A percentile compares a stretch with the other conserved stretches of the same genome.
phyloP scores from a whole-genome alignment of 768 basidiomycete species.

The Termitomyces sp. region DNA sequence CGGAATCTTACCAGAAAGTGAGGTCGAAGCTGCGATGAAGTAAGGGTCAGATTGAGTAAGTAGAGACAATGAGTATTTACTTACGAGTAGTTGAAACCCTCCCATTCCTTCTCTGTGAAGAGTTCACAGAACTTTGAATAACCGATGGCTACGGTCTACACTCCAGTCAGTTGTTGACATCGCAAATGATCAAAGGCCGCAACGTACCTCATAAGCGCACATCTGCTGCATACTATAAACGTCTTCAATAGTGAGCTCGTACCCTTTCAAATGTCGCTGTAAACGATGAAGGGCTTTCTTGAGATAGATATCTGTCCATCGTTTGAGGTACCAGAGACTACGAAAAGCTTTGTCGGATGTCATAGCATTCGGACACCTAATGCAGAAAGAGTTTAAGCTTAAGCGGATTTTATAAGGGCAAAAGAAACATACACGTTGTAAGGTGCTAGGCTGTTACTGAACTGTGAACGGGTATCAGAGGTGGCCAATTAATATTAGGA shows the following conservation, averaged over 20 bases:
- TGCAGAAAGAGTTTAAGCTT: neutral
- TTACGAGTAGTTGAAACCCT: constrained; percentile 79
- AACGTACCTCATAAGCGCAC: constrained; percentile 68
- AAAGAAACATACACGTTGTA: constrained; percentile 59
- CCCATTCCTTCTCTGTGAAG: constrained; percentile 92
- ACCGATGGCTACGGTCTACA: constrained; percentile 79
- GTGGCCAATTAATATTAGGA: neutral
- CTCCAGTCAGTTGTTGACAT: neutral
- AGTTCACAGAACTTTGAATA: constrained; percentile 90
- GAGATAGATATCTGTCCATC: constrained; percentile 79
- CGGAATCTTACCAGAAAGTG: constrained; percentile 49
- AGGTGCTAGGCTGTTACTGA: constrained; percentile 84
- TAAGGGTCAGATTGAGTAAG: neutral
- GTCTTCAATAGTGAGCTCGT: constrained; percentile 63
- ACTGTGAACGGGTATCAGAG: constrained; percentile 32
- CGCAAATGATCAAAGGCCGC: neutral
- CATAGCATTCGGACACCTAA: constrained; percentile 65
- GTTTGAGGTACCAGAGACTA: constrained; percentile 49
- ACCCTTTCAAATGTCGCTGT: constrained; percentile 56
- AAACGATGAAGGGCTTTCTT: constrained; percentile 62
- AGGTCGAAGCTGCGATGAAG: constrained; percentile 52
- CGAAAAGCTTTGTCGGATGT: constrained; percentile 31
- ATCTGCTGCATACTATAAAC: constrained; percentile 77
- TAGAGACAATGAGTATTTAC: constrained; percentile 9
- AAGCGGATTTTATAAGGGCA: neutral